Conservation (phyloP, 2,329 filamentous ascomycete genomes). For the Triangularia verruculosa region DNA sequence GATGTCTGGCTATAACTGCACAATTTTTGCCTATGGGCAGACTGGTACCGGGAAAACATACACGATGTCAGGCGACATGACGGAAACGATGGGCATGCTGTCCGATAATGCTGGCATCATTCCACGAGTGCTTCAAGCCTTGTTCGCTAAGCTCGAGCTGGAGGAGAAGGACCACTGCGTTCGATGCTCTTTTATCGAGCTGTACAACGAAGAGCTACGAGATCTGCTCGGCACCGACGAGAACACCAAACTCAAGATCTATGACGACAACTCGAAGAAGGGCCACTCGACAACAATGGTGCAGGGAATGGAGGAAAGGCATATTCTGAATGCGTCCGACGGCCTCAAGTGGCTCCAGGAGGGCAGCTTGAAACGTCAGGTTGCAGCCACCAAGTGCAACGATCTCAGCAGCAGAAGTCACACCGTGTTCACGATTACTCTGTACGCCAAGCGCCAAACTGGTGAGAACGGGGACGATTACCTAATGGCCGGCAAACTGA, state of each 20-base stretch:
- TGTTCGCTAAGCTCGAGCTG: conserved; percentile 80
- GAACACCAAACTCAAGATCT: conserved; percentile 86
- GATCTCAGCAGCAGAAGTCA: conserved; percentile 96
- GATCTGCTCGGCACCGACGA: conserved; percentile 85
- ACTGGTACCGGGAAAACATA: conserved; percentile 98
- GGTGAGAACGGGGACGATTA: conserved; percentile 81
- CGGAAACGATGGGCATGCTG: conserved; percentile 75
- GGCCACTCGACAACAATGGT: conserved; percentile 84
- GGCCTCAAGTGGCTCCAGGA: conserved; percentile 86
- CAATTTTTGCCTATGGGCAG: conserved; percentile 97
- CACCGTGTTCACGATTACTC: conserved; percentile 94
- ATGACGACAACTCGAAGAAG: conserved; percentile 82
- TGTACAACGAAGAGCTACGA: conserved; percentile 96
- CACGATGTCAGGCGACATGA: conserved; percentile 98
- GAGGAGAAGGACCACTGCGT: conserved; percentile 82
- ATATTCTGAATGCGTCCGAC: conserved; percentile 79
- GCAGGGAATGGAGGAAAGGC: conserved; percentile 95
- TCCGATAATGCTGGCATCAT: conserved; percentile 95
- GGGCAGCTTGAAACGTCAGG: conserved; percentile 90
- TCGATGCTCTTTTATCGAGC: conserved; percentile 96
- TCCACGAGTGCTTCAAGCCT: conserved; percentile 79
- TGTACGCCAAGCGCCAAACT: conserved; percentile 76
- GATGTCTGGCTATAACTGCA: conserved; percentile 92
- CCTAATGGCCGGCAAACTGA: conserved; percentile 87
- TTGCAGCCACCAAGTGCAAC: conserved; percentile 99